phyloP scores from a whole-genome alignment of 2,329 filamentous ascomycete genomes.

The Pseudogymnoascus sp. region DNA sequence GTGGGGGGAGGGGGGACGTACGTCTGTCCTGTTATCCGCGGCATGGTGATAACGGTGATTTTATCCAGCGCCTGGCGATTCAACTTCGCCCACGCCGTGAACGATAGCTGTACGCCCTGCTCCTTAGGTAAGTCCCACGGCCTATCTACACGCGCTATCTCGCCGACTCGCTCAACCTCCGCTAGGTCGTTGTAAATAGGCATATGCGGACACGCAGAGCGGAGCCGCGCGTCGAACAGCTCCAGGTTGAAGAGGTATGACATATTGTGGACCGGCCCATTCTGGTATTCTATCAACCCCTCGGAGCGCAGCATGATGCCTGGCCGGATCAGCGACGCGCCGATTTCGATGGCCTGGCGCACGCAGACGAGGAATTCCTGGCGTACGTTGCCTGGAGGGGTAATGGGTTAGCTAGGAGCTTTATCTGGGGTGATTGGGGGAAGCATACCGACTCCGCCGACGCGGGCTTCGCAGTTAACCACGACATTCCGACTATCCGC shows the following conservation, averaged over 20 bases:
- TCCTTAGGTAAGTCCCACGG: conserved; percentile 19
- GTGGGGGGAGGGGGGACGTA: neutral
- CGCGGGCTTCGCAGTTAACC: neutral
- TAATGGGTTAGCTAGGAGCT: neutral
- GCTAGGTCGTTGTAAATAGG: conserved; percentile 11
- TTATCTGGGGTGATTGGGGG: neutral
- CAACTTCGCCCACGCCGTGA: neutral
- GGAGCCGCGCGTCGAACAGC: conserved; percentile 9
- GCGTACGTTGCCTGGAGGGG: conserved; percentile 9
- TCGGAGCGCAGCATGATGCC: neutral
- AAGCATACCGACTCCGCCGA: neutral
- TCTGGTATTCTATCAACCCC: neutral
- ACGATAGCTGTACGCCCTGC: conserved; percentile 4
- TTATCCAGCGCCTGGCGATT: neutral
- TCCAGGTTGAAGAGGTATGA: conserved; percentile 14
- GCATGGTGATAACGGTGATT: neutral
- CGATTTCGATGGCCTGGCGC: neutral
- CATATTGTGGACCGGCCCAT: neutral
- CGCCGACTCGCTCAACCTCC: conserved; percentile 12
- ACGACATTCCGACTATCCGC: neutral
- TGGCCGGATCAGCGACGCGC: neutral
- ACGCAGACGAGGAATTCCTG: conserved; percentile 1
- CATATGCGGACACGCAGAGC: conserved; percentile 12
- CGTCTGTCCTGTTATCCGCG: neutral
- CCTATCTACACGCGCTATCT: conserved; percentile 11